Evolutionary conservation across 768 basidiomycete genomes (phyloP).

Genomic region (Gymnopilus dilepis): DNA sequence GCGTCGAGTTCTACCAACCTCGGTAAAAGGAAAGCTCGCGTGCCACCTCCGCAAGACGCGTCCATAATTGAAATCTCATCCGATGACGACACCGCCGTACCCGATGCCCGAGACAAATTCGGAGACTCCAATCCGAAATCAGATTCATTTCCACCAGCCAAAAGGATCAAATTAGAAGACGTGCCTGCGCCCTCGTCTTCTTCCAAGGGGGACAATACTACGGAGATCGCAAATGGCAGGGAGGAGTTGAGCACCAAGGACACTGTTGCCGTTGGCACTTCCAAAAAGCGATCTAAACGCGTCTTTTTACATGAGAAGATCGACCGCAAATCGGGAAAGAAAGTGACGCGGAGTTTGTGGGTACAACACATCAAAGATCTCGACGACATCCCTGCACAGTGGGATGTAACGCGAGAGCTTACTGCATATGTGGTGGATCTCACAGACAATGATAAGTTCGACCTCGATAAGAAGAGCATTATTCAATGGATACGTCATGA

Average conservation of each 20-base stretch:
- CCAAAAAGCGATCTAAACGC: no score
- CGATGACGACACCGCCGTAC: not conserved
- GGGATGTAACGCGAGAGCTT: not conserved
- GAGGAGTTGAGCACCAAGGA: no score
- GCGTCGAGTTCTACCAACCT: not conserved
- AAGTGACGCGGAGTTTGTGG: not conserved
- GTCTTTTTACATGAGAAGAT: no score
- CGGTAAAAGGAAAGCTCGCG: not conserved
- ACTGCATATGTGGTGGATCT: not conserved
- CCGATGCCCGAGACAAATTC: not conserved
- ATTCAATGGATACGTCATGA: conserved; percentile 6
- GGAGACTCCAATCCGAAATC: not conserved
- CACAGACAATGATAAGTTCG: not conserved
- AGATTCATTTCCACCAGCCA: not conserved
- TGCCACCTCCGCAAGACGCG: not conserved
- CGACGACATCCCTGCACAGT: not conserved
- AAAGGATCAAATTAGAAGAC: not conserved
- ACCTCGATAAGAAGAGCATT: not conserved
- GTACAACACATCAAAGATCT: not conserved
- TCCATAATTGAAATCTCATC: not conserved
- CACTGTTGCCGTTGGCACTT: no score
- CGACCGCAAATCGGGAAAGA: not conserved
- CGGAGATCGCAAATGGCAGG: no score
- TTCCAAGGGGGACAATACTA: no score
- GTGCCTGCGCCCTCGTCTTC: no score